Base-by-base conservation (phyloP, 495 filamentous ascomycete genomes). In the Neurospora sp. region DNA sequence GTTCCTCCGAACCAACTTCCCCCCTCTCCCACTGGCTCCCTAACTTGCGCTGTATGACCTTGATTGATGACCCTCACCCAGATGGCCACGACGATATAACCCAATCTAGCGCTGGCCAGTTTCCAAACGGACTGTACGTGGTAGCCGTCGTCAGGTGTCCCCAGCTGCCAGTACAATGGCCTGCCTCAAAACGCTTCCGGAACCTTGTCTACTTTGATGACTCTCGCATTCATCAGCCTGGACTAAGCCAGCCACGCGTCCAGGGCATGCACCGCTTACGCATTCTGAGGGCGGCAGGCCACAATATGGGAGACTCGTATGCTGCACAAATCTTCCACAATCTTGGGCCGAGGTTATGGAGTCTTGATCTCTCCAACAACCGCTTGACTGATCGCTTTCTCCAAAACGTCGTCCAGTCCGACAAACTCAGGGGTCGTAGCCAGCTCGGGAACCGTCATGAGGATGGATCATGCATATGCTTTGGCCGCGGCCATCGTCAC, bases 281-380 rank as follows among this genome's bases (percentile, higher is more conserved):
- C 1, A 77, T 86, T 8, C 71, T 86, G 1, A 86, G 81, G 70
- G 79, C 71, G 0, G 75, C 74, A 38, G 79, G 81, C 14, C 78
- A 79, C 6, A 80, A 82, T 70, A 74, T 85, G 71, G 82, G 82
- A 45, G 79, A 84, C 44, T 7, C 39, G 4, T 76, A 76, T 0
- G 80, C 79, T 0, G 59, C 37, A 18, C 37, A 78, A 18, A 74
- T 86, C 18, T 74, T 83, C 61, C 39, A 71, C 53, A 53, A 74
- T 0, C 83, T 85, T 44, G 31, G 71, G 22, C 65, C 70, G 9
- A 82, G 80, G 27, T 71, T 86, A 22, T 86, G 84, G 85, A 84
- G 85, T 71, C 70, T 86, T 10, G 83, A 86, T 44, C 72, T 86
- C 1, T 84, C 79, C 73, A 38, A 79, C n/a, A 86, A 86, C 70